Base-by-base conservation (phyloP, 805 yeast species). In the Candida cerambycidarum region DNA sequence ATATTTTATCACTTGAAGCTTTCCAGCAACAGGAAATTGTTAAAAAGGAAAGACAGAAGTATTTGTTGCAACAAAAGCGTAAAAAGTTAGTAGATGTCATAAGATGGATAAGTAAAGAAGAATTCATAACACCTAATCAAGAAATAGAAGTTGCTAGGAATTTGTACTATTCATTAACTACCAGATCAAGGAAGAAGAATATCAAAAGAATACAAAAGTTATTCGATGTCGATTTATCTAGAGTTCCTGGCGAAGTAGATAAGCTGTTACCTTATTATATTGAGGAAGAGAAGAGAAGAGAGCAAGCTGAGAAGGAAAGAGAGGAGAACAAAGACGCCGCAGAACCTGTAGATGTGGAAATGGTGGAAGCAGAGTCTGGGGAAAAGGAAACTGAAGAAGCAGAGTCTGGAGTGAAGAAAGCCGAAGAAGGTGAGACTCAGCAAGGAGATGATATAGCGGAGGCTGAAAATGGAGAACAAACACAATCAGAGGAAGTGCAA, bases 11-110 rank as follows among this genome's bases (percentile, higher is more conserved):
- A 2, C 68, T 93, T 50, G 80, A 85, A 48, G 72, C 77, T 54
- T 93, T 86, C 57, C 79, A 83, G 53, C 95, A 90, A 54, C 92
- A 87, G 57, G 99, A 93, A 59, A 68, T 84, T 32, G 82, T 80
- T 36, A 83, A 88, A 54, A 89, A 88, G 58, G 82, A 83, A 59
- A 77, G 76, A 41, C 92, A 90, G 56, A 69, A 90, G 43, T 88
- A 84, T 34, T 65, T 85, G 45, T 79, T 86, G 60, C 71, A 80
- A 45, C 83, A 83, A 56, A 79, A 75, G 53, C 78, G 90, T 48
- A 69, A 69, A 32, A 80, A 78, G 53, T 63, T 93, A 51, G 69
- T 69, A 2, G 75, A 85, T 41, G 80, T 82, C 8, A 57, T 89
- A 9, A 67, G 88, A 36, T 71, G 76, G 35, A 57, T 62, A 4